Evolutionary conservation across 2,329 filamentous ascomycete genomes (phyloP).

Genomic region (Talaromyces funiculosus): DNA sequence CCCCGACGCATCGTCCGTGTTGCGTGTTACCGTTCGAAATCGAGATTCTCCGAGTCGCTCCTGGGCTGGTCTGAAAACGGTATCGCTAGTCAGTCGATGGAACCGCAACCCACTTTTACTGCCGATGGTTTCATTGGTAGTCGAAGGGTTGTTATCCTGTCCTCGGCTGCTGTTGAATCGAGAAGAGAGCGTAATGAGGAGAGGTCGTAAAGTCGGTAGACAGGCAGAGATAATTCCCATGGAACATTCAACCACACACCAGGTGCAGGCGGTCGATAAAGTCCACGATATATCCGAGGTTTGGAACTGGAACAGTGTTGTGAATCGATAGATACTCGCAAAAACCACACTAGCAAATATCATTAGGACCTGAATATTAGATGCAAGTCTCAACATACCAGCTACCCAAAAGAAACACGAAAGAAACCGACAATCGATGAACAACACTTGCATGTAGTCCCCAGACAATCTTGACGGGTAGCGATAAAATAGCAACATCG

Average conservation of each 20-base stretch:
- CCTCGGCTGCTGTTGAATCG: too few species aligned
- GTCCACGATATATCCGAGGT: conserved; percentile 42
- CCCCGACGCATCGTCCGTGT: too few species aligned
- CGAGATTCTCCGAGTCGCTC: too few species aligned
- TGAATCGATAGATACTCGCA: conserved; percentile 46
- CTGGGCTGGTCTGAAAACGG: too few species aligned
- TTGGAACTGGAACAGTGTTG: conserved; percentile 43
- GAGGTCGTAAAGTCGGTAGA: conserved; percentile 18
- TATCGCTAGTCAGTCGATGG: too few species aligned
- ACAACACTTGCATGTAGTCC: conserved; percentile 18
- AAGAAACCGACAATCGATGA: conserved; percentile 18
- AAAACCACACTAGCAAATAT: conserved; percentile 36
- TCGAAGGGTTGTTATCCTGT: too few species aligned
- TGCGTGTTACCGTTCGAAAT: too few species aligned
- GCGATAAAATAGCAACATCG: conserved; percentile 21
- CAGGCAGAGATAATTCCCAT: conserved; percentile 26
- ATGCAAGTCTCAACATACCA: conserved; percentile 39
- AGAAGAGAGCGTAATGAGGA: too few species aligned
- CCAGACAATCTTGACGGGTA: conserved; percentile 25
- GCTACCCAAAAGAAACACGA: conserved; percentile 18
- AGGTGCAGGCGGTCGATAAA: conserved; percentile 43
- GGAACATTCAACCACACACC: conserved; percentile 47
- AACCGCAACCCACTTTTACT: too few species aligned
- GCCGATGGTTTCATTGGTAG: too few species aligned
- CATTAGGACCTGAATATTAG: conserved; percentile 41